Conservation (phyloP, 495 filamentous ascomycete genomes). For the Penicillium flavigenum region DNA sequence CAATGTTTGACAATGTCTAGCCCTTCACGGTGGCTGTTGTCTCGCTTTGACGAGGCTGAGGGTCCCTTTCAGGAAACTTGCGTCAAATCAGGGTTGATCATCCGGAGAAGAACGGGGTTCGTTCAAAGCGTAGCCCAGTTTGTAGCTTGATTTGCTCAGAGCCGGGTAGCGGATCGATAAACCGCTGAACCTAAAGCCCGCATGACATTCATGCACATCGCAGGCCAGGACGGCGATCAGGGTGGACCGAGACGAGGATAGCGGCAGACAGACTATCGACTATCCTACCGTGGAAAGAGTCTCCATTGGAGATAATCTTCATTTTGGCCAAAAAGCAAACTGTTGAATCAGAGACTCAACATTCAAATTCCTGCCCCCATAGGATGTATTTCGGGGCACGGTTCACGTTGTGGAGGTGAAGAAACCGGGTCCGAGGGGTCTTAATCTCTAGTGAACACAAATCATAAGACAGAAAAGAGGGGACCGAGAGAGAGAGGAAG, state of each 20-base stretch:
- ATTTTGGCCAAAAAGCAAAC: neutral
- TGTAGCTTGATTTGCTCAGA: constrained; percentile 30
- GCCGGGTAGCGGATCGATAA: constrained; percentile 39
- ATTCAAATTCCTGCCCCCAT: constrained; percentile 19
- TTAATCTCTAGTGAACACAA: constrained; percentile 23
- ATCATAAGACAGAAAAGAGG: neutral
- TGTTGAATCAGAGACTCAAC: constrained; percentile 7
- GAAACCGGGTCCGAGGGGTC: constrained; percentile 12
- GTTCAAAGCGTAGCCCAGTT: constrained; percentile 9
- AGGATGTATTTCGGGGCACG: constrained; percentile 24
- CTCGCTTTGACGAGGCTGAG: neutral
- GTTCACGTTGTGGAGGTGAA: constrained; percentile 15
- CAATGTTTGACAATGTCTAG: constrained; percentile 14
- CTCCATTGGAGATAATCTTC: neutral
- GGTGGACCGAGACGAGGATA: constrained; percentile 23
- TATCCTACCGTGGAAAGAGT: constrained; percentile 24
- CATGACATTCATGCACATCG: constrained; percentile 35
- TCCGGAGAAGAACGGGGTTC: constrained; percentile 19
- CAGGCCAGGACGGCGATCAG: constrained; percentile 23
- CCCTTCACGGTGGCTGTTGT: constrained; percentile 22
- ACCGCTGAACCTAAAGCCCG: constrained; percentile 44
- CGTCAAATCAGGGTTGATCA: constrained; percentile 25
- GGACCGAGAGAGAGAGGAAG: constrained; percentile 4
- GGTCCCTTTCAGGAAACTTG: neutral
- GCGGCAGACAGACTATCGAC: constrained; percentile 24